Conservation (phyloP, 1,139 yeast species). For the Geotrichum restrictum region DNA sequence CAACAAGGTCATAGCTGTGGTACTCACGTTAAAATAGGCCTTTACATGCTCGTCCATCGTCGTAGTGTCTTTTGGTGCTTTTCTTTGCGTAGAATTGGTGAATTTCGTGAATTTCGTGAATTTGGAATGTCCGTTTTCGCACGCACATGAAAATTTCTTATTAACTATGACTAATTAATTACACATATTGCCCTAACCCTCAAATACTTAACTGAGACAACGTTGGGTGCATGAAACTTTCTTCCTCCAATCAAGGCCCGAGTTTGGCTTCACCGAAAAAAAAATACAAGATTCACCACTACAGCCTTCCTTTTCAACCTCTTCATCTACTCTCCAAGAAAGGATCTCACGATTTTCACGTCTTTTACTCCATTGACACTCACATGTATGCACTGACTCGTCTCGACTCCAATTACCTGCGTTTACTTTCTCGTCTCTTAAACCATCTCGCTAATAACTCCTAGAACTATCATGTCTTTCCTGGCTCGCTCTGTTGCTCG, state of each 20-base stretch:
- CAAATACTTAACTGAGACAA: slow-evolving; percentile 2
- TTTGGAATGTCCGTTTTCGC: no score
- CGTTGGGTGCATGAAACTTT: background rate
- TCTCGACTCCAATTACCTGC: no score
- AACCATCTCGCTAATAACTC: background rate
- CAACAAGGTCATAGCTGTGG: background rate
- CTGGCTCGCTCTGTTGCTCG: slow-evolving; percentile 29
- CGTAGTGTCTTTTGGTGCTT: no score
- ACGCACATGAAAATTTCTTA: no score
- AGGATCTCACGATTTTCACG: slow-evolving; percentile 1
- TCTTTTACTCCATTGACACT: slow-evolving; percentile 5
- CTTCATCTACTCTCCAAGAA: slow-evolving; percentile 1
- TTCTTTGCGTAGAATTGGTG: no score
- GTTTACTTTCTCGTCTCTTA: no score
- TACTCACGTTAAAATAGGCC: slow-evolving; percentile 8
- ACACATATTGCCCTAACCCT: slow-evolving; percentile 2
- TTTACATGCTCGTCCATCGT: slow-evolving; percentile 10
- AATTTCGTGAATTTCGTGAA: no score
- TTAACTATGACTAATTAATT: background rate
- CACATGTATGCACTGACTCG: background rate
- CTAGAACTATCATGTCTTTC: slow-evolving; percentile 21
- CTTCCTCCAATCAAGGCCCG: slow-evolving; percentile 11
- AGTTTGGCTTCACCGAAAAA: slow-evolving; percentile 6
- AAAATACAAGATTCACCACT: background rate
- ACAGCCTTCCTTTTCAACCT: slow-evolving; percentile 5